Evolutionary conservation across 495 filamentous ascomycete species (phyloP), one percentile per base, ranked within the genome.

Genomic region (Tuber indicum): DNA sequence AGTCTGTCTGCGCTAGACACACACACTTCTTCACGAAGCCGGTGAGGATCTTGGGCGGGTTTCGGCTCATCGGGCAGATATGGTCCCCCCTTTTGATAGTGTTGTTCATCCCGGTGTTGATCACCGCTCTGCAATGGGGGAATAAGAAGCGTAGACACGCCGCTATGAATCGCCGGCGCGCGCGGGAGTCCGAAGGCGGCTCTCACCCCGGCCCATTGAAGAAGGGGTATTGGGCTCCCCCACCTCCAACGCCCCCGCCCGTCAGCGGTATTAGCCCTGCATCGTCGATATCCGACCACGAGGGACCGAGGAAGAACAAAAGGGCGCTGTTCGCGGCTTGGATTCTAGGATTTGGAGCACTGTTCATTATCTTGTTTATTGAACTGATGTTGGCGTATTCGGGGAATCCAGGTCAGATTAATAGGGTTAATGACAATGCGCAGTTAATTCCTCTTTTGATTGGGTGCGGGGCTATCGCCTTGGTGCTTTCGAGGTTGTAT

Each of bases 401-500:
- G 3, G 58, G 58, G 58, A 66, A 66, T 32, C 58, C 58, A 12
- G 58, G 5, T 32, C 58, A 66, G 12, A 66, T 66, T 32, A 66
- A 66, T 66, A 66, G 26, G 58, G 58, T 66, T 32, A 66, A 66
- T 32, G 58, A 66, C 32, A 66, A 66, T 32, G 58, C 58, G 12
- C 58, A 66, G n/a, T 32, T 66, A 17, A 32, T 66, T 66, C 58
- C 58, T 66, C 14, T 66, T n/a, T 17, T 66, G 58, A 66, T 66
- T 32, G 58, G 58, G 12, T 66, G n/a, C 14, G 58, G 58, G 58
- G 58, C 58, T 66, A 66, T 66, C n/a, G n/a, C 58, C 0, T 66
- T 66, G 58, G 58, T 66, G 58, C 58, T 66, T 66, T 66, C n/a
- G 58, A 66, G 58, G 58, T 12, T 66, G 58, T 66, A 66, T 66